phyloP scores from a whole-genome alignment of 805 yeast species.

The Suhomyces sp. region DNA sequence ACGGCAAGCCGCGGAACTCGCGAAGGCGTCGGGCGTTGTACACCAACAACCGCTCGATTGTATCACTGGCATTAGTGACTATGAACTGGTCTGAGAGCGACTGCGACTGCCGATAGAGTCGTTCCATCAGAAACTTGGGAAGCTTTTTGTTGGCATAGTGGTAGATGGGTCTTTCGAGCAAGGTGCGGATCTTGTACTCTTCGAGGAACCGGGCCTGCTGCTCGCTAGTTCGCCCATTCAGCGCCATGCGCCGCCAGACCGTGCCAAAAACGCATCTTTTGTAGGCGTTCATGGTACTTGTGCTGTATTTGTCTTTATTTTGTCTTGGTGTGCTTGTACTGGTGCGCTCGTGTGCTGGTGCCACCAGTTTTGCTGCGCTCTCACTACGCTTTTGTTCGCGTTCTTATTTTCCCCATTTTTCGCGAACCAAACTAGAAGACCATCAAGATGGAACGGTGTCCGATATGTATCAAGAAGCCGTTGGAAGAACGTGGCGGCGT shows the following conservation, averaged over 20 bases:
- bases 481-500: slow-evolving; percentile 11
- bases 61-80: slow-evolving; percentile 49
- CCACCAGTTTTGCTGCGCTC: background rate
- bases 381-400: background rate
- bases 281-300: background rate
- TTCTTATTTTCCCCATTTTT: background rate
- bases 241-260: background rate
- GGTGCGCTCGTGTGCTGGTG: background rate
- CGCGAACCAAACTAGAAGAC: background rate
- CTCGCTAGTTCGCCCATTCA: background rate
- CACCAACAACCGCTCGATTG: slow-evolving; percentile 54
- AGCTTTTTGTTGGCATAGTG: slow-evolving; percentile 52
- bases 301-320: no score
- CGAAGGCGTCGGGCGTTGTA: slow-evolving; percentile 69
- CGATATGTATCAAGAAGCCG: slow-evolving; percentile 17
- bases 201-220: slow-evolving; percentile 33
- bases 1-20: slow-evolving; percentile 74
- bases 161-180: slow-evolving; percentile 56
- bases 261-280: background rate
- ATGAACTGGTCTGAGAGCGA: slow-evolving; percentile 38
- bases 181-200: slow-evolving; percentile 56
- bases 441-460: slow-evolving; percentile 13
- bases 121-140: slow-evolving; percentile 52
- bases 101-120: slow-evolving; percentile 42
- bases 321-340: background rate